These are phyloP conservation scores for Sphagnum fallax DNA, from an alignment of 228 moss, liverwort and hornwort genomes.

Conservation along the genomic window DNA sequence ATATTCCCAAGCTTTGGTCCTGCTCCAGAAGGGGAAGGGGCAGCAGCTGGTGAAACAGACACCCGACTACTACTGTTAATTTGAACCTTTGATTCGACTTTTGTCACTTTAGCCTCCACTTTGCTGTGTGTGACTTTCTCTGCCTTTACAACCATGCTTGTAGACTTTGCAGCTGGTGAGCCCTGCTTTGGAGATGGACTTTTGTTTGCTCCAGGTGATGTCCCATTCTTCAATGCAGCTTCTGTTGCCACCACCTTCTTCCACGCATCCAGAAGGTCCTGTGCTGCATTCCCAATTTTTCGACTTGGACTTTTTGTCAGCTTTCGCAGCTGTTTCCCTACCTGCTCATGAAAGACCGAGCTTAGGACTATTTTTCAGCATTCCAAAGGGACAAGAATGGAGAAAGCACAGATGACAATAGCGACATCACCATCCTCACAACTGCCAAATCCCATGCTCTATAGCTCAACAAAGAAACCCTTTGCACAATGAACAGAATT, in stretches of 20 bases:
- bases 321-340: slow-evolving; percentile 81
- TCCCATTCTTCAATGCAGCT: slow-evolving; percentile 51
- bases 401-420: too few relatives aligned
- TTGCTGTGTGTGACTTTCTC: slow-evolving; percentile 22
- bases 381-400: too few relatives aligned
- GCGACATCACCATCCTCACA: too few relatives aligned
- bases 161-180: slow-evolving; percentile 13
- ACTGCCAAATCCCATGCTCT: background rate
- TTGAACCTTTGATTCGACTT: slow-evolving; percentile 26
- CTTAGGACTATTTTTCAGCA: too few relatives aligned
- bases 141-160: slow-evolving; percentile 12
- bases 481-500: background rate
- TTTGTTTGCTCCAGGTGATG: slow-evolving; percentile 24
- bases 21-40: slow-evolving; percentile 32
- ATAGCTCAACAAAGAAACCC: background rate
- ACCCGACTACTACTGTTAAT: slow-evolving; percentile 3
- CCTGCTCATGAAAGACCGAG: slow-evolving; percentile 28
- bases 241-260: slow-evolving; percentile 78
- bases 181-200: slow-evolving; percentile 23
- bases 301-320: slow-evolving; percentile 71
- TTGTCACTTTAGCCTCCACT: slow-evolving; percentile 22
- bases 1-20: slow-evolving; percentile 42
- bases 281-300: slow-evolving; percentile 57
- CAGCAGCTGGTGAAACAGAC: slow-evolving; percentile 19
- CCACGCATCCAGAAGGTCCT: slow-evolving; percentile 70